Evolutionary conservation across 805 yeast species (phyloP).

Genomic region (Torulaspora delbrueckii): DNA sequence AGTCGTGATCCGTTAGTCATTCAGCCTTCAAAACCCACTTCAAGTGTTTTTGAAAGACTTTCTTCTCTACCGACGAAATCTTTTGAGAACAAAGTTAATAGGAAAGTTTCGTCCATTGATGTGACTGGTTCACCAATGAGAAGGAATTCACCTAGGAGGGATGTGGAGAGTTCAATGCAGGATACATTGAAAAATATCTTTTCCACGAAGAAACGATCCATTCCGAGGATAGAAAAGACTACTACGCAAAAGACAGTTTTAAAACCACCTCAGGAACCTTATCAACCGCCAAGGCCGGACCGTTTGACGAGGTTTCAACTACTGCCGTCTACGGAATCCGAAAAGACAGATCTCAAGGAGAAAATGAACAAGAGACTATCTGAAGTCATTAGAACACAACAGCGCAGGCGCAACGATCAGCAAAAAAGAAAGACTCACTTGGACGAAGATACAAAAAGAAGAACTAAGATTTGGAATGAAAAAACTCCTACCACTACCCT

Average conservation of each 20-base stretch:
- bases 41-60: not conserved
- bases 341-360: constrained; percentile 27
- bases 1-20: constrained; percentile 33
- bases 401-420: constrained; percentile 25
- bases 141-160: constrained; percentile 15
- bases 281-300: constrained; percentile 13
- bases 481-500: constrained; percentile 1
- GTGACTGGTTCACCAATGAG: constrained; percentile 31
- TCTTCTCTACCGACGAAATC: not conserved
- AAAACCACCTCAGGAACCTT: not conserved
- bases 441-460: constrained; percentile 25
- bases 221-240: not conserved
- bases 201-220: constrained; percentile 11
- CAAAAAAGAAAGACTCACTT: constrained; percentile 28
- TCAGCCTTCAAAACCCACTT: constrained; percentile 4
- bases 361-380: constrained; percentile 31
- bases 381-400: constrained; percentile 32
- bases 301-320: constrained; percentile 32
- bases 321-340: constrained; percentile 21
- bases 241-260: not conserved
- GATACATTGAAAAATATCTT: constrained; percentile 31
- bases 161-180: constrained; percentile 23
- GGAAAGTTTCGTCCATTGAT: constrained; percentile 23
- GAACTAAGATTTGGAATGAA: constrained; percentile 19
- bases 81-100: constrained; percentile 27